phyloP scores from a whole-genome alignment of 192 early-diverging fungal genomes.

The Coemansia sp. region DNA sequence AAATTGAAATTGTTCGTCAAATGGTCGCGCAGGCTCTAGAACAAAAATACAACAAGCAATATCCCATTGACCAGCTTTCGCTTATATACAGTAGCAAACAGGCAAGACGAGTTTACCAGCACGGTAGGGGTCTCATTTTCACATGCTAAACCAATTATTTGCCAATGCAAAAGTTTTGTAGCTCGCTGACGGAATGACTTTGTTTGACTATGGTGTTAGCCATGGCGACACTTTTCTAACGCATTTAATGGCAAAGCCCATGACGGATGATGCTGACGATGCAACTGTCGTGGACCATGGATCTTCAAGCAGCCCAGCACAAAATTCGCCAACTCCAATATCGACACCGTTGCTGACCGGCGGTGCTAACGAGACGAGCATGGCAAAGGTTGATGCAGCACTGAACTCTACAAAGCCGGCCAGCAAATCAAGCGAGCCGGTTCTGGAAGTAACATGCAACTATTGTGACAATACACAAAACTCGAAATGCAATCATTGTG shows the following conservation, averaged over 20 bases:
- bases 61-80: neutral
- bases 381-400: neutral
- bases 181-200: slow-evolving; percentile 43
- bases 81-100: slow-evolving; percentile 2
- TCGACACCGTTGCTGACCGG: neutral
- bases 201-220: slow-evolving; percentile 47
- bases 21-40: neutral
- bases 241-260: slow-evolving; percentile 8
- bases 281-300: neutral
- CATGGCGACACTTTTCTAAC: slow-evolving; percentile 30
- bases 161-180: neutral
- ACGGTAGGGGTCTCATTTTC: neutral
- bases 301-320: neutral
- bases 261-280: neutral
- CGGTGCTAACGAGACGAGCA: neutral
- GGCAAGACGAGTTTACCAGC: neutral
- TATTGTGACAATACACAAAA: slow-evolving; percentile 29
- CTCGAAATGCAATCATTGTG: slow-evolving; percentile 52
- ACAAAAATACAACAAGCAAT: neutral
- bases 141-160: neutral
- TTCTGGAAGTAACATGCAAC: slow-evolving; percentile 38
- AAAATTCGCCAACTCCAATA: neutral
- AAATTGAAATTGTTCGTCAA: neutral
- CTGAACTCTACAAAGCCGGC: neutral
- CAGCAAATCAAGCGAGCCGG: slow-evolving; percentile 5